Conservation (phyloP, 1,284 basidiomycete genomes). For the Ganoderma sinense region DNA sequence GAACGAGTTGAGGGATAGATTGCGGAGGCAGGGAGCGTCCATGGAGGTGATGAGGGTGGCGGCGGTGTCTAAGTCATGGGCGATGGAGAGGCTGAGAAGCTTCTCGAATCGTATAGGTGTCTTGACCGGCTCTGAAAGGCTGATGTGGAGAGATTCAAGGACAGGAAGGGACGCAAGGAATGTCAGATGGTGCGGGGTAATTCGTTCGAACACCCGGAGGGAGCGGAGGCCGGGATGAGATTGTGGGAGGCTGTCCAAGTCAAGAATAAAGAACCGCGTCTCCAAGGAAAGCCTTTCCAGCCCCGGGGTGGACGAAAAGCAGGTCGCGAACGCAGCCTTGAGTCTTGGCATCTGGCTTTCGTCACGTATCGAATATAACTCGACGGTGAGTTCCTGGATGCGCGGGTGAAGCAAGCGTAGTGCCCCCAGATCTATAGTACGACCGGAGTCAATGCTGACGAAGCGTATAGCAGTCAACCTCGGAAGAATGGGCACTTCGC, state of each 20-base stretch:
- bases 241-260: background rate
- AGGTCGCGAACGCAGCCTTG: background rate
- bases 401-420: background rate
- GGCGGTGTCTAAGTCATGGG: background rate
- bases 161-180: background rate
- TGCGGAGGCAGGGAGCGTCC: background rate
- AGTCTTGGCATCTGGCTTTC: background rate
- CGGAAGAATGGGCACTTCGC: background rate
- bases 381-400: background rate
- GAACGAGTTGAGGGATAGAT: background rate
- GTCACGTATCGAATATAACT: background rate
- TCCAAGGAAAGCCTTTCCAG: background rate
- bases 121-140: background rate
- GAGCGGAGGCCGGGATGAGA: background rate
- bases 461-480: background rate
- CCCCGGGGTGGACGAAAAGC: background rate
- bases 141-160: background rate
- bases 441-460: background rate
- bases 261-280: background rate
- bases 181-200: background rate
- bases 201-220: background rate
- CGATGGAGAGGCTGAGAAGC: background rate
- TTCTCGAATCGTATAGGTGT: background rate
- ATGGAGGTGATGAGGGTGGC: background rate
- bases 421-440: background rate